These are phyloP conservation scores for Syzygium grande DNA, from an alignment of 345 rosid species.

Conservation along the genomic window DNA sequence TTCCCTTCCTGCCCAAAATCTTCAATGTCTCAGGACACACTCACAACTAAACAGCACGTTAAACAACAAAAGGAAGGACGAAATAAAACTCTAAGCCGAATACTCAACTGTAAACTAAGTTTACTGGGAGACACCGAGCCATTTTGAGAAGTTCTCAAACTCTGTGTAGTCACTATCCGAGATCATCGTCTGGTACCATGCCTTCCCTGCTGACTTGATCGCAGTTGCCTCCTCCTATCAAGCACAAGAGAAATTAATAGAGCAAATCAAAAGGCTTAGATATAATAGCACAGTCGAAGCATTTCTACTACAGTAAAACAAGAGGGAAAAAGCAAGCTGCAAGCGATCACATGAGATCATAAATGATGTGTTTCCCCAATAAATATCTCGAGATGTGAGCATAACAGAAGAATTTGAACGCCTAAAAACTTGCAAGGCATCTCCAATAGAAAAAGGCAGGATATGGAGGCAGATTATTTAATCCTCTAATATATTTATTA, in stretches of 20 bases:
- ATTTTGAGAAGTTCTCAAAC: slow-evolving; percentile 45
- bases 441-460: neutral
- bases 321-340: neutral
- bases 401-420: neutral
- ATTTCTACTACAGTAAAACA: neutral
- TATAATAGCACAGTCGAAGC: neutral
- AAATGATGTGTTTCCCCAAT: neutral
- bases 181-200: slow-evolving; percentile 91
- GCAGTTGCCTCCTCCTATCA: slow-evolving; percentile 76
- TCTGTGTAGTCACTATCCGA: slow-evolving; percentile 89
- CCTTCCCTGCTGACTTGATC: slow-evolving; percentile 75
- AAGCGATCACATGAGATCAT: neutral
- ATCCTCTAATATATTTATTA: neutral
- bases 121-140: slow-evolving; percentile 37
- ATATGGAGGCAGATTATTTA: neutral
- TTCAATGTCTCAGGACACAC: neutral
- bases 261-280: neutral
- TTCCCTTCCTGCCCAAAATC: neutral
- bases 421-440: neutral
- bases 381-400: neutral
- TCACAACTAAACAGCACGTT: neutral
- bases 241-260: neutral
- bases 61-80: neutral
- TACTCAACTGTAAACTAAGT: neutral
- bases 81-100: neutral